Base-by-base conservation (phyloP, 1,284 basidiomycete species). In the Tranzscheliella williamsii region DNA sequence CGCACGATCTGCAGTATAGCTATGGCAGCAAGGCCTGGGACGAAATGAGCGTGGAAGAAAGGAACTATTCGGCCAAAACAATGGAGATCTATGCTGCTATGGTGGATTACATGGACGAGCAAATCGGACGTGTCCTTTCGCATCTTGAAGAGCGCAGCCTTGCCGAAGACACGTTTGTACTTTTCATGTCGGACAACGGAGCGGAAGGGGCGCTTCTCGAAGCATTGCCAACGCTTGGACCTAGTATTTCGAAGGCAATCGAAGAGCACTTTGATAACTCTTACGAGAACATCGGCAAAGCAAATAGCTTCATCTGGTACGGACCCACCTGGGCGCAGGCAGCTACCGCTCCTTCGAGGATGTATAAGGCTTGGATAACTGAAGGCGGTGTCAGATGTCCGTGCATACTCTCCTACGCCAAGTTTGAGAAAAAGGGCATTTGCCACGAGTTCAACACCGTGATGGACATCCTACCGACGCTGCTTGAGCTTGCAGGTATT, bases 1-100 rank as follows among this genome's bases (percentile, higher is more conserved):
- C 70, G 4, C 53, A 73, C 37, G 48, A 53, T 16, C 42, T 70
- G 17, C 56, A 70, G 36, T 24, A 38, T n/a, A 29, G 40, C 16
- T 52, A 45, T 16, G 47, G 52, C n/a, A 27, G 42, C 17, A 24
- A 41, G 27, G 27, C 9, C 11, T 78, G 76, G 76, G 50, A 55
- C 4, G 53, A 68, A 16, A 24, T 72, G 30, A 52, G 47, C 4
- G 49, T 39, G 2, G 45, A 67, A 13, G 76, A 78, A 46, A 36
- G 49, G 13, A 38, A 35, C 18, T 29, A 62, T 32, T 67, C 63
- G 7, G 33, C 69, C 0, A 45, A 65, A 24, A 33, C 58, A 23
- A 78, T 78, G 76, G 76, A 75, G 60, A 66, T 48, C 16, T 78
- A 78, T 37, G 76, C 76, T 9, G 75, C 66, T 11, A 78, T 78